Base-by-base conservation (phyloP, 495 filamentous ascomycete genomes). In the Aspergillus asperescens region DNA sequence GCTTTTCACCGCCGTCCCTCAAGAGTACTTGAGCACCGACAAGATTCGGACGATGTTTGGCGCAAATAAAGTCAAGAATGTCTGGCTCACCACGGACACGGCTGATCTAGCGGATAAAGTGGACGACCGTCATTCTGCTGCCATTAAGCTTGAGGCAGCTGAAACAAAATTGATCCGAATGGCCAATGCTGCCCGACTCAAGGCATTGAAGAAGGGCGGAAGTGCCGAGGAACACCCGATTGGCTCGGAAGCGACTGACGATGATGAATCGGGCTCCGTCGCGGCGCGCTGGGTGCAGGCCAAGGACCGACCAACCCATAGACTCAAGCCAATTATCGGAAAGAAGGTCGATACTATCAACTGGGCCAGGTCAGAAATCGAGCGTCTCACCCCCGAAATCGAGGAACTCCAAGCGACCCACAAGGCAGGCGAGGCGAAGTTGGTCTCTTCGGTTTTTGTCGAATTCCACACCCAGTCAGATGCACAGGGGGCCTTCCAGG, bases 271-370 rank as follows among this genome's bases (percentile, higher is more conserved):
- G 34, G 90, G 90, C 41, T 86, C 82, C 40, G 71, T 89, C 48
- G 90, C 90, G 28, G 84, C 88, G 13, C 85, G 85, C 49, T 94
- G 87, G 81, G 70, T 96, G 42, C 77, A 84, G 28, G 70, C 78
- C 19, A 89, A 90, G 70, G 79, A 96, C 60, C 81, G 94, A 48
- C 93, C 93, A 4, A 88, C 88, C 5, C 93, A 97, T 65, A 82
- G 82, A 29, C 74, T 89, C 49, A 95, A 89, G 58, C 70, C 75
- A 39, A 68, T 95, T 35, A 77, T 95, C 54, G 93, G 93, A 52
- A 83, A 91, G 69, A 97, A 97, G 77, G 83, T 86, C 34, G 83
- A 87, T 61, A 87, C 83, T 1, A 86, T 87, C 74, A 85, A 95
- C 63, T 97, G 91, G 88, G 88, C 82, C 62, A 86, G 93, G 54